Percentiles rank a stretch among this genome's conserved stretches.
Evolutionary conservation across 805 yeast genomes (phyloP).

Genomic region (Candida sonorensis): DNA sequence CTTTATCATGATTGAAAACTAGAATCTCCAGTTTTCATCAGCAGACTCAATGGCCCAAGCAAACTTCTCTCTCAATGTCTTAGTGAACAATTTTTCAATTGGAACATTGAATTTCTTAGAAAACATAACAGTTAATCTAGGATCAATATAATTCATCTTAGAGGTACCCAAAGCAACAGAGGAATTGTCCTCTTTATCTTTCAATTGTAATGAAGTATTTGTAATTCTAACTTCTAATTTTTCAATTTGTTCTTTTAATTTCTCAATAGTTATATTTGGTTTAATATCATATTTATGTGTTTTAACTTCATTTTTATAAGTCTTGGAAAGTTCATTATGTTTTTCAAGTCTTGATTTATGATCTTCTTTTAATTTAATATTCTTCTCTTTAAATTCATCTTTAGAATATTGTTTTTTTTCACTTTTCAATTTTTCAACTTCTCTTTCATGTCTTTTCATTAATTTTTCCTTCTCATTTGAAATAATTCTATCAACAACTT

Average conservation of each 20-base stretch:
- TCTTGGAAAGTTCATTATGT: slow-evolving; percentile 43
- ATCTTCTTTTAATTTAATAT: slow-evolving; percentile 45
- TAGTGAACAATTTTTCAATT: slow-evolving; percentile 84
- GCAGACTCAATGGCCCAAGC: slow-evolving; percentile 93
- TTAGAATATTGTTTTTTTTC: slow-evolving; percentile 52
- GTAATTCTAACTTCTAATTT: slow-evolving; percentile 64
- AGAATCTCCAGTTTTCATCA: slow-evolving; percentile 84
- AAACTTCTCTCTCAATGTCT: slow-evolving; percentile 87
- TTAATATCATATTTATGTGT: slow-evolving; percentile 54
- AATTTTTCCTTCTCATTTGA: slow-evolving; percentile 62
- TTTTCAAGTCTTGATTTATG: slow-evolving; percentile 49
- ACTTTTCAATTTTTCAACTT: slow-evolving; percentile 62
- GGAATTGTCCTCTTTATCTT: slow-evolving; percentile 91
- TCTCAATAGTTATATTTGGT: slow-evolving; percentile 52
- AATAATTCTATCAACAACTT: slow-evolving; percentile 51
- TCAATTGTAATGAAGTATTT: slow-evolving; percentile 64
- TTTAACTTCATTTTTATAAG: slow-evolving; percentile 51
- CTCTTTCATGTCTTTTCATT: slow-evolving; percentile 61
- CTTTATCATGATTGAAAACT: no score
- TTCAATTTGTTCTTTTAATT: slow-evolving; percentile 62
- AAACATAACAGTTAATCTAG: slow-evolving; percentile 83
- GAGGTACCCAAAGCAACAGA: slow-evolving; percentile 91
- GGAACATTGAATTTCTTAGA: slow-evolving; percentile 84
- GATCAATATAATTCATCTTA: slow-evolving; percentile 92
- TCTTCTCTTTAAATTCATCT: slow-evolving; percentile 45